These are phyloP conservation scores for Claviceps lovelessii DNA, from an alignment of 2,329 filamentous ascomycete genomes.

Conservation along the genomic window DNA sequence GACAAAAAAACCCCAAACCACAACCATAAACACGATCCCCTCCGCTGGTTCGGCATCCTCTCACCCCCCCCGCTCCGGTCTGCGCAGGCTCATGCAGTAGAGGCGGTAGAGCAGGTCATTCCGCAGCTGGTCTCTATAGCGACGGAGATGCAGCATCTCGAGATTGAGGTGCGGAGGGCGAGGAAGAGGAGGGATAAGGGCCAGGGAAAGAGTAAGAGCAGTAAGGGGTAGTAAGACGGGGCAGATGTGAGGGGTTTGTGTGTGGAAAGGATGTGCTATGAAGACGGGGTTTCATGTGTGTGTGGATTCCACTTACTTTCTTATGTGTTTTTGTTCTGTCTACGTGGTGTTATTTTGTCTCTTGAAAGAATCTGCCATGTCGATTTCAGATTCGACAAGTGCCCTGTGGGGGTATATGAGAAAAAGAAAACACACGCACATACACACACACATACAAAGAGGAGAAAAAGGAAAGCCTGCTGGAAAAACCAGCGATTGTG, in stretches of 20 bases:
- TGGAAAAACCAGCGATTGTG: too few species aligned
- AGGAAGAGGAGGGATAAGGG: conserved; percentile 38
- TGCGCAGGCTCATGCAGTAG: conserved; percentile 45
- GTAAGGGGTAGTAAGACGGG: background rate
- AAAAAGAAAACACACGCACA: too few species aligned
- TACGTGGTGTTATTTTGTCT: too few species aligned
- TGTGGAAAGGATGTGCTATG: background rate
- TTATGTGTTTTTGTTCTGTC: too few species aligned
- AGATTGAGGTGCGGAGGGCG: conserved; percentile 53
- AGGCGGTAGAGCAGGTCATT: conserved; percentile 42
- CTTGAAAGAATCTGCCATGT: too few species aligned
- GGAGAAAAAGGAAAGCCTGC: too few species aligned
- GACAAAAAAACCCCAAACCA: background rate
- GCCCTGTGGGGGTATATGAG: too few species aligned
- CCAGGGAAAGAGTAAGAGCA: background rate
- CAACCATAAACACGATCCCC: conserved; percentile 23
- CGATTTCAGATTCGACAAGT: too few species aligned
- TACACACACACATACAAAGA: too few species aligned
- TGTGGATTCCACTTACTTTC: too few species aligned
- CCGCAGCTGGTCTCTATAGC: conserved; percentile 42
- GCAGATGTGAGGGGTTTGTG: too few species aligned
- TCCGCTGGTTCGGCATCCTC: conserved; percentile 42
- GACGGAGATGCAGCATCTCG: conserved; percentile 46
- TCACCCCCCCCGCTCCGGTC: conserved; percentile 37
- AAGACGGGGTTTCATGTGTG: background rate